phyloP scores from a whole-genome alignment of 2,329 filamentous ascomycete genomes.

The Blumeria graminis region DNA sequence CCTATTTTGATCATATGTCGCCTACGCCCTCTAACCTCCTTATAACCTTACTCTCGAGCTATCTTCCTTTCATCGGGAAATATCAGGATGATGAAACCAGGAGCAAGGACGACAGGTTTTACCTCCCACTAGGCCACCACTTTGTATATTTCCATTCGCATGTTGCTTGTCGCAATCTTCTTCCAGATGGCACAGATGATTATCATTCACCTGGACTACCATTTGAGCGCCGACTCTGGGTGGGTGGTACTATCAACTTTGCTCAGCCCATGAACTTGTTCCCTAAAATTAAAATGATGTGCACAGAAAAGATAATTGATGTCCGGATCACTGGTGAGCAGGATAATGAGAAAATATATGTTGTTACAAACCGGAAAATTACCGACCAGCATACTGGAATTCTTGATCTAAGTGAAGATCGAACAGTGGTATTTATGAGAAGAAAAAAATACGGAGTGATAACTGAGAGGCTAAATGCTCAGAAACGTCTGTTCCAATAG shows the following conservation, averaged over 20 bases:
- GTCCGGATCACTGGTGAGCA: slow-evolving; percentile 14
- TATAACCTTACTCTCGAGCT: slow-evolving; percentile 31
- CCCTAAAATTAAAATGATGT: slow-evolving; percentile 17
- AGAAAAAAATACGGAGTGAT: slow-evolving; percentile 11
- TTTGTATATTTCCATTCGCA: slow-evolving; percentile 68
- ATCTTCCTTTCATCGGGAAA: slow-evolving; percentile 19
- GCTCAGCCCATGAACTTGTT: background rate
- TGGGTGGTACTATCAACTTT: slow-evolving; percentile 42
- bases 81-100: slow-evolving; percentile 4
- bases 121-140: slow-evolving; percentile 43
- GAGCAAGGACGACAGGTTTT: background rate
- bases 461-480: slow-evolving; percentile 4
- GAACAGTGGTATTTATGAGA: slow-evolving; percentile 40
- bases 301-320: slow-evolving; percentile 22
- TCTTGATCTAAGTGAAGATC: slow-evolving; percentile 26
- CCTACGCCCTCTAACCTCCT: slow-evolving; percentile 42
- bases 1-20: slow-evolving; percentile 25
- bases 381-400: background rate
- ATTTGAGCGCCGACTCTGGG: slow-evolving; percentile 68
- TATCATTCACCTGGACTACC: slow-evolving; percentile 49
- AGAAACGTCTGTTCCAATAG: slow-evolving; percentile 9
- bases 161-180: slow-evolving; percentile 33
- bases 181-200: slow-evolving; percentile 65
- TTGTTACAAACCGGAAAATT: slow-evolving; percentile 12
- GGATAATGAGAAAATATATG: slow-evolving; percentile 13